Evolutionary conservation across 139 green algal genomes (phyloP).

Genomic region (Tetradesmus lagerheimii): DNA sequence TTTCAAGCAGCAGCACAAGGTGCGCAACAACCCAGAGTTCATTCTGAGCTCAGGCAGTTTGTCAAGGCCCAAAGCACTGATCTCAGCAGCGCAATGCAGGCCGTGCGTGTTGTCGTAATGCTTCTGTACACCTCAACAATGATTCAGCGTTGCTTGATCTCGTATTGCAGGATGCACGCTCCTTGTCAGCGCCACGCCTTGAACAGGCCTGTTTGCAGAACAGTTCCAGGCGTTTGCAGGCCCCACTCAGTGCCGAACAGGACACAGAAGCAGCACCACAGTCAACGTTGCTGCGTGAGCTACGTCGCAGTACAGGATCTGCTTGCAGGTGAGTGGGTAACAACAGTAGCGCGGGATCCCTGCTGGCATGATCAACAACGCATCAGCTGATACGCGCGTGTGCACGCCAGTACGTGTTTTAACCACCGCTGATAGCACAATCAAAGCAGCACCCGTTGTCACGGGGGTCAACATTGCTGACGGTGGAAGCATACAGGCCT

Average conservation of each 20-base stretch:
- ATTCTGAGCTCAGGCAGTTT: background rate
- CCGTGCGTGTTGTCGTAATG: background rate
- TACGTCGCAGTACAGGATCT: background rate
- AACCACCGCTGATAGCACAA: no score
- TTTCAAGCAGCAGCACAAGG: background rate
- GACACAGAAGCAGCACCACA: background rate
- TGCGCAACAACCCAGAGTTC: background rate
- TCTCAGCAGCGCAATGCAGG: background rate
- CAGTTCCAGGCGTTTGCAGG: background rate
- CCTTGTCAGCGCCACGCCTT: background rate
- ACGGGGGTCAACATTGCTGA: background rate
- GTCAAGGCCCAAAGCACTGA: background rate
- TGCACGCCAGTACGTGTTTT: no score
- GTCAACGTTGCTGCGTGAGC: background rate
- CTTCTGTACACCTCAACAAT: background rate
- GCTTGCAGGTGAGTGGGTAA: background rate
- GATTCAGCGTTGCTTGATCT: background rate
- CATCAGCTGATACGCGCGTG: background rate
- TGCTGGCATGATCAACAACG: background rate
- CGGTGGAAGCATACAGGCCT: background rate
- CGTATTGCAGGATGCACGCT: background rate
- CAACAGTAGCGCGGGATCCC: background rate
- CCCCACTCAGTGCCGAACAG: background rate
- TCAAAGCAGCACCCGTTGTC: background rate
- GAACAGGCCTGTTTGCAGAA: background rate